phyloP scores from a whole-genome alignment of 352 stramenopile genomes.

The Phytophthora ramorum region DNA sequence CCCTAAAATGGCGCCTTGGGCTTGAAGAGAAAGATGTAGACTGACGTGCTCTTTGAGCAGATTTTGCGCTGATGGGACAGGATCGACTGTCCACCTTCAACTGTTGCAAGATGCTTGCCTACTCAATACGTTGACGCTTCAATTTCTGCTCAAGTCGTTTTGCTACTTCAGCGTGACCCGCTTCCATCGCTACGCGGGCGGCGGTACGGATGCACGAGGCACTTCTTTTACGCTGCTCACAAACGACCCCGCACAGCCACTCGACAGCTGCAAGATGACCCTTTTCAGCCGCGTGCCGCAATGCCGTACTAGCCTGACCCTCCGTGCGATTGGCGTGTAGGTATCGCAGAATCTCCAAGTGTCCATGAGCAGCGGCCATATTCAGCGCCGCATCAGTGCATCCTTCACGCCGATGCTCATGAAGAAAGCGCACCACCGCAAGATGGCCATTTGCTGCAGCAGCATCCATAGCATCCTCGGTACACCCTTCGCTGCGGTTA shows the following conservation, averaged over 20 bases:
- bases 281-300: constrained; percentile 15
- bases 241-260: constrained; percentile 16
- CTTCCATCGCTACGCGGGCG: constrained; percentile 15
- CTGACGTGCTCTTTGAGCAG: constrained; percentile 2
- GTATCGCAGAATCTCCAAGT: constrained; percentile 22
- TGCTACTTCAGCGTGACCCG: constrained; percentile 13
- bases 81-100: constrained; percentile 1
- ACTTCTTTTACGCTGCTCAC: constrained; percentile 18
- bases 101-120: background rate
- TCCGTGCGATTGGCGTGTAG: constrained; percentile 19
- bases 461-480: constrained; percentile 25
- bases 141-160: constrained; percentile 22
- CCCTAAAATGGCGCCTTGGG: background rate
- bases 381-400: constrained; percentile 25
- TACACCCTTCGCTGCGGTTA: constrained; percentile 27
- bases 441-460: constrained; percentile 21
- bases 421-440: constrained; percentile 19
- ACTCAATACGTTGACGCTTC: constrained; percentile 25
- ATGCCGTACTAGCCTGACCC: constrained; percentile 13
- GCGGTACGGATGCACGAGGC: constrained; percentile 20
- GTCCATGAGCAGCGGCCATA: constrained; percentile 7
- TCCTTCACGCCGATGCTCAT: constrained; percentile 26
- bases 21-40: constrained; percentile 9
- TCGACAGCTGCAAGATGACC: constrained; percentile 14
- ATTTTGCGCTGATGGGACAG: constrained; percentile 16